Evolutionary conservation across 176 grass and related monocot species (phyloP).

Genomic region (Rhynchospora tenuis): DNA sequence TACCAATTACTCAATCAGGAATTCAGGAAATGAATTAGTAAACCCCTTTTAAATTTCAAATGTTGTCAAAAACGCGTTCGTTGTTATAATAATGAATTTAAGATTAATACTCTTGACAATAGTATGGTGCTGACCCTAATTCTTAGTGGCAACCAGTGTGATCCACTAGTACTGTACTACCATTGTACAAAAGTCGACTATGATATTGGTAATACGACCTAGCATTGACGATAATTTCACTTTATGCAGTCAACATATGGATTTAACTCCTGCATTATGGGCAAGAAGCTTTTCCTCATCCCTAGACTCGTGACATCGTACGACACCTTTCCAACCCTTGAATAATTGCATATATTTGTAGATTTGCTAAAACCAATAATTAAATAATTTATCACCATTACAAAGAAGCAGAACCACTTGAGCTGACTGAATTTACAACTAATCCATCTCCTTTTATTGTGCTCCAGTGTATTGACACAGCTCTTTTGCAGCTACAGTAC

Average conservation of each 20-base stretch:
- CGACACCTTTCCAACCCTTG: not conserved
- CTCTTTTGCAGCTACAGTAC: constrained; percentile 64
- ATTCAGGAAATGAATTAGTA: not conserved
- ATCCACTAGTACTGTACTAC: no score
- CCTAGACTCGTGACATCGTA: constrained; percentile 50
- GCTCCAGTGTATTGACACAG: constrained; percentile 48
- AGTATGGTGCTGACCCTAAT: no score
- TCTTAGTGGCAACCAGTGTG: no score
- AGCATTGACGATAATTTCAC: not conserved
- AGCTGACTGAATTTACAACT: not conserved
- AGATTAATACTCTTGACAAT: no score
- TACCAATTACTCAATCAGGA: not conserved
- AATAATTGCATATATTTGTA: not conserved
- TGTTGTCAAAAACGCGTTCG: no score
- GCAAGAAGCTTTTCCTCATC: constrained; percentile 27
- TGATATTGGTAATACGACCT: not conserved
- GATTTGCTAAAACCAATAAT: not conserved
- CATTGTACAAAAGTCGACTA: no score
- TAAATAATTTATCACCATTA: not conserved
- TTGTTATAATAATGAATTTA: no score
- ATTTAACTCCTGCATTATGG: constrained; percentile 60
- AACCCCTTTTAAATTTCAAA: no score
- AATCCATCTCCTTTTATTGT: not conserved
- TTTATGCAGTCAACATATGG: constrained; percentile 38
- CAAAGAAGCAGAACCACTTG: not conserved